phyloP scores from a whole-genome alignment of 768 basidiomycete species.

The Xerocomellus chrysenteron region DNA sequence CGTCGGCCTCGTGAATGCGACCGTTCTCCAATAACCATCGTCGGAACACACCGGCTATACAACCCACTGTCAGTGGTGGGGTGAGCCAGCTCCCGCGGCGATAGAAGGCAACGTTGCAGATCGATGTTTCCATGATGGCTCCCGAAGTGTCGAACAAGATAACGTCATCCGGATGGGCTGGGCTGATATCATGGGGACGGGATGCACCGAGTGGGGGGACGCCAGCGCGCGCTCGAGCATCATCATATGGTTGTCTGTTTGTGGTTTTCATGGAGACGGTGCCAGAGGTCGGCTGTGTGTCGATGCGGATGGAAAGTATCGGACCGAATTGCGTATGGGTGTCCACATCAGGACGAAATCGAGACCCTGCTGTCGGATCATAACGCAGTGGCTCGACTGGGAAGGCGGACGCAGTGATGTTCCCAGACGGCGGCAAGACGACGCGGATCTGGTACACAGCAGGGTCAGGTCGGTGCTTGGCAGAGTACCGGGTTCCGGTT shows the following conservation, averaged over 20 bases:
- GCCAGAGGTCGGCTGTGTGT: constrained; percentile 50
- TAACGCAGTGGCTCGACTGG: constrained; percentile 32
- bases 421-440: constrained; percentile 41
- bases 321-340: constrained; percentile 28
- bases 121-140: constrained; percentile 62
- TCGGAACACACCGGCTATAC: constrained; percentile 70
- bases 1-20: constrained; percentile 51
- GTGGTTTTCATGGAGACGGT: constrained; percentile 72
- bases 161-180: constrained; percentile 48
- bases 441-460: constrained; percentile 50
- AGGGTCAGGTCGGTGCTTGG: not conserved
- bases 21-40: constrained; percentile 65
- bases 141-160: constrained; percentile 56
- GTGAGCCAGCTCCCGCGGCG: constrained; percentile 63
- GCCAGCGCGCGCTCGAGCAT: constrained; percentile 57
- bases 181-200: not conserved
- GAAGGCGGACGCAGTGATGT: constrained; percentile 35
- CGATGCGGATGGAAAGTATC: constrained; percentile 51
- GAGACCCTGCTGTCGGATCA: constrained; percentile 42
- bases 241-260: constrained; percentile 53
- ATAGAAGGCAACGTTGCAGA: constrained; percentile 71
- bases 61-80: constrained; percentile 58
- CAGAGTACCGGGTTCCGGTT: not conserved
- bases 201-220: constrained; percentile 35
- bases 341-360: constrained; percentile 36